phyloP scores from a whole-genome alignment of 1,284 basidiomycete species.

The Trichosporon coremiiforme region DNA sequence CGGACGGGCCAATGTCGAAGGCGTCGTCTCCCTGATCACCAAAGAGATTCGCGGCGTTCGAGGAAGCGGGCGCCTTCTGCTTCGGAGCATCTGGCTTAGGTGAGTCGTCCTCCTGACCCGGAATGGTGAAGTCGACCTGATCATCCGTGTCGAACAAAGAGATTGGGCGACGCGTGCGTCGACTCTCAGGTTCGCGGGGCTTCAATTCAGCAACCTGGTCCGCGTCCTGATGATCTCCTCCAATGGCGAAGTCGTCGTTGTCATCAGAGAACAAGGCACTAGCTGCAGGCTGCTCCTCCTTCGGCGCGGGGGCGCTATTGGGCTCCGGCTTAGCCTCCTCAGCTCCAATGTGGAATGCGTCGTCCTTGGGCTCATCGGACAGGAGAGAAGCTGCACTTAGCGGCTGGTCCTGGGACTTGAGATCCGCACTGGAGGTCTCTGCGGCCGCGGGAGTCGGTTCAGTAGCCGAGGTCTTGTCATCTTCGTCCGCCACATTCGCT shows the following conservation, averaged over 20 bases:
- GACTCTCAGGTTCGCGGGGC: background rate
- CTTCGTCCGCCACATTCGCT: background rate
- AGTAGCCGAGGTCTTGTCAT: background rate
- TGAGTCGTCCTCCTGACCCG: background rate
- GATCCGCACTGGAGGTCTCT: background rate
- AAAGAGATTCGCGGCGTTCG: slow-evolving; percentile 27
- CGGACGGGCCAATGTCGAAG: slow-evolving; percentile 28
- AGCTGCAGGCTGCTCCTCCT: background rate
- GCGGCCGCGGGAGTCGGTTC: background rate
- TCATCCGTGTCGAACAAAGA: slow-evolving; percentile 6
- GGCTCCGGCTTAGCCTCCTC: no score
- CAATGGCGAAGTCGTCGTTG: slow-evolving; percentile 19
- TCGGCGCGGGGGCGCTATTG: no score
- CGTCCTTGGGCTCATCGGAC: slow-evolving; percentile 1
- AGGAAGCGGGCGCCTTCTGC: background rate
- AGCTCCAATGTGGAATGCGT: slow-evolving; percentile 19
- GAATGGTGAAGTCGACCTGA: slow-evolving; percentile 11
- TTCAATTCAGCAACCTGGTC: slow-evolving; percentile 3
- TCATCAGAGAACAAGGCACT: slow-evolving; percentile 15
- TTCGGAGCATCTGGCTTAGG: background rate
- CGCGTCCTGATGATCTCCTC: slow-evolving; percentile 3
- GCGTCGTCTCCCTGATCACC: slow-evolving; percentile 25
- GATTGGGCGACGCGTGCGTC: background rate
- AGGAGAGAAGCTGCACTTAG: slow-evolving; percentile 4
- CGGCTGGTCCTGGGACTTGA: background rate